Evolutionary conservation across 148 eudicot species (phyloP).

Genomic region (Gaultheria prostrata): DNA sequence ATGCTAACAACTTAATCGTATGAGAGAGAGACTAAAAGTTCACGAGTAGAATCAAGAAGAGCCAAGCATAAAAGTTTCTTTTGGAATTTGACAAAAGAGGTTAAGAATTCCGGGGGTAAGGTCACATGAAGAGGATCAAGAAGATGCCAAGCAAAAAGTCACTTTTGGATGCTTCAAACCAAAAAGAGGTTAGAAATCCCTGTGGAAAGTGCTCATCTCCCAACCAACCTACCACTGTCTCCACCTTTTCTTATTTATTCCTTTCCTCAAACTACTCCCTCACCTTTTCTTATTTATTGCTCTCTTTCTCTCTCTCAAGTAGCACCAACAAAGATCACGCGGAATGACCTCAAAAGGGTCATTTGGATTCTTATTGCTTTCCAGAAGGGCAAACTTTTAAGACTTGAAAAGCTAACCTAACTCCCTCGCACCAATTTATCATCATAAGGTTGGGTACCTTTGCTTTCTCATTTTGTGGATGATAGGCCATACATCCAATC

Average conservation of each 20-base stretch:
- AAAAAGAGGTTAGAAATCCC: background rate
- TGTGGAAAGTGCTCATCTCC: slow-evolving; percentile 1
- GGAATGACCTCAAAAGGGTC: background rate
- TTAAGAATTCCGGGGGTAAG: background rate
- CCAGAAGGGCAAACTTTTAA: background rate
- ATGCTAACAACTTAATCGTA: background rate
- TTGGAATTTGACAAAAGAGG: background rate
- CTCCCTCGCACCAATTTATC: background rate
- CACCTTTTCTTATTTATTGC: slow-evolving; percentile 16
- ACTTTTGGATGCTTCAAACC: background rate
- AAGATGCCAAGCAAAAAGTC: background rate
- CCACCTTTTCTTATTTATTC: slow-evolving; percentile 14
- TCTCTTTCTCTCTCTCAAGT: slow-evolving; percentile 3
- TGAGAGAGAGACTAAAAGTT: background rate
- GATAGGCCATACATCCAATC: background rate
- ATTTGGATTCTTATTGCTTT: background rate
- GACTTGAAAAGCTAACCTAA: background rate
- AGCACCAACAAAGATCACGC: background rate
- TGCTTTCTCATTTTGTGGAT: background rate
- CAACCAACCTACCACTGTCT: background rate
- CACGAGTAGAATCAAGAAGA: background rate
- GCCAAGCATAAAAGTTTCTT: background rate
- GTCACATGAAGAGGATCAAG: slow-evolving; percentile 13
- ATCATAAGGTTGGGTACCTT: background rate
- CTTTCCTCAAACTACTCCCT: background rate